Evolutionary conservation across 495 filamentous ascomycete species (phyloP), one percentile per base, ranked within the genome.

Genomic region (Coniosporium apollinis): DNA sequence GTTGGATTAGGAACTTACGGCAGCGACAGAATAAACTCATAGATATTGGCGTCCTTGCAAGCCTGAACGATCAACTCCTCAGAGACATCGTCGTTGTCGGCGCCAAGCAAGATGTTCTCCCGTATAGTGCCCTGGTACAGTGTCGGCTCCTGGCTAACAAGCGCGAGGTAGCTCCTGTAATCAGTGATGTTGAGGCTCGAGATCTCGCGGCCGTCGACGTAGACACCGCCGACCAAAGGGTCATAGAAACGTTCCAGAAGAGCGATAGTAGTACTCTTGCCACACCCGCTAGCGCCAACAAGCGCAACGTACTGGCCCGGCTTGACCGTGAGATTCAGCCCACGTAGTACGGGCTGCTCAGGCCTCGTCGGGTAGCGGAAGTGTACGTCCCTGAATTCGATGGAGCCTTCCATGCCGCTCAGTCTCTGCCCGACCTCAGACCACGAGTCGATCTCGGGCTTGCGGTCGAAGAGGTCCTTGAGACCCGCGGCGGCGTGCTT

Each of bases 31-130:
- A 93, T 86, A 55, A 91, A 92, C 46, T 89, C 82, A 52, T 85
- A 83, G 46, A 93, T 93, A 46, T 92, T 93, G 28, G 84, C 84
- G 49, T 86, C 78, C 39, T 74, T 76, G 62, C 82, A 89, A 10
- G 79, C 82, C 43, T 76, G 66, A 33, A 76, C 62, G 21, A 93
- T 65, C 4, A 65, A 64, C 24, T 73, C 76, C 28, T 91, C 82
- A 0, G 69, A 52, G 13, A 80, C 67, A 30, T 77, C 66, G 6
- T 75, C 67, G 26, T 58, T 56, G 34, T 70, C 67, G 8, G 65
- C 64, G 15, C 81, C 81, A 4, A 92, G 61, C 4, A 89, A 51
- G 38, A 92, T 72, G 46, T 91, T 91, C 30, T 93, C 84, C 31
- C 69, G 66, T 47, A 93, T 76, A 2, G 76, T 82, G 17, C 84